phyloP scores from a whole-genome alignment of 371 early-diverging fungal genomes.

The Batkoa obscura region DNA sequence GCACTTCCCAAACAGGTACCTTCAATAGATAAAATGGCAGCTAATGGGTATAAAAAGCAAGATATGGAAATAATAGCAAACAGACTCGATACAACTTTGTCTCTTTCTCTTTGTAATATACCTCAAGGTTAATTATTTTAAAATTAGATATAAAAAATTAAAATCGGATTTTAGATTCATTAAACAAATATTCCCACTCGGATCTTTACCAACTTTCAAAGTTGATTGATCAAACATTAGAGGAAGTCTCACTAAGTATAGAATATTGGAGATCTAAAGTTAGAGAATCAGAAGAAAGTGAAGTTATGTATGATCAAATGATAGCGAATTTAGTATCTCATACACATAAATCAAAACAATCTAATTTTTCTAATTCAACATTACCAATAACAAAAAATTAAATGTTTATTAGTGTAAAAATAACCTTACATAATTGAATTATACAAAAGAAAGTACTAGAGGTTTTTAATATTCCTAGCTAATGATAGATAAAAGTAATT shows the following conservation, averaged over 20 bases:
- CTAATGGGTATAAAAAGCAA: background rate
- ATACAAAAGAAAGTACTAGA: too few species aligned
- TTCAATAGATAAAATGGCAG: background rate
- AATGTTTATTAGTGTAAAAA: too few species aligned
- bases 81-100: slow-evolving; percentile 4
- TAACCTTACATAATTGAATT: too few species aligned
- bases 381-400: too few species aligned
- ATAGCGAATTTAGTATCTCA: slow-evolving; percentile 5
- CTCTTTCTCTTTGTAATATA: background rate
- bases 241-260: background rate
- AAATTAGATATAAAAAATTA: background rate
- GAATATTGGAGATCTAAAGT: slow-evolving; percentile 3
- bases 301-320: slow-evolving; percentile 1
- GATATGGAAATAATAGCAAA: slow-evolving; percentile 1
- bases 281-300: background rate
- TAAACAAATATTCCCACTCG: background rate
- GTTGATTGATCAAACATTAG: background rate
- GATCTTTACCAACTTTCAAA: background rate
- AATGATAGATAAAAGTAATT: too few species aligned
- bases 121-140: background rate
- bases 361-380: too few species aligned
- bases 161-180: background rate
- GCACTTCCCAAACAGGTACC: background rate
- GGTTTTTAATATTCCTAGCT: too few species aligned
- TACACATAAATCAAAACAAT: background rate